phyloP scores from a whole-genome alignment of 2,329 filamentous ascomycete genomes.

The Penicillium carneum region DNA sequence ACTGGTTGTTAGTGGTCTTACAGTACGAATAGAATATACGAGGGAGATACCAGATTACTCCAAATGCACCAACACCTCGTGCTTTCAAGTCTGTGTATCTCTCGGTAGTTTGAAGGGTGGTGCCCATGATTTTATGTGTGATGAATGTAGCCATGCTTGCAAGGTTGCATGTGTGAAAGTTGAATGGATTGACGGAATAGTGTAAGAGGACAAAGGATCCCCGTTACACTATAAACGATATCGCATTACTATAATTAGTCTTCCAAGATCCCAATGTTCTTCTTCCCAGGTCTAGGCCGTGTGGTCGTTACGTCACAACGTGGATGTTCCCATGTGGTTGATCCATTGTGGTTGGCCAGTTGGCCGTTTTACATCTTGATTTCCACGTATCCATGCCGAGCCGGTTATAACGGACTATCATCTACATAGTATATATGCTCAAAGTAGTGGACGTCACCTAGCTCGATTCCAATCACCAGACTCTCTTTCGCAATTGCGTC shows the following conservation, averaged over 20 bases:
- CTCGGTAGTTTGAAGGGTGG: slow-evolving; percentile 6
- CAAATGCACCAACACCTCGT: slow-evolving; percentile 4
- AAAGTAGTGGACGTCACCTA: not conserved
- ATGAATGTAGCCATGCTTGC: slow-evolving; percentile 11
- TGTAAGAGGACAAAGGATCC: not conserved
- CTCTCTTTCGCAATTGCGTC: not conserved
- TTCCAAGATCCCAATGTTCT: not conserved
- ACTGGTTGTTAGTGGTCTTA: not conserved
- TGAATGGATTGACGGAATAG: not conserved
- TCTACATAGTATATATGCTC: too few relatives aligned
- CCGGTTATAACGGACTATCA: not conserved
- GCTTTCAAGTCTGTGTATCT: slow-evolving; percentile 12
- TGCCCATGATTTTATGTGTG: slow-evolving; percentile 13
- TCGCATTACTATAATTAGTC: not conserved
- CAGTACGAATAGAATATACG: not conserved
- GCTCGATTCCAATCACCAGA: not conserved
- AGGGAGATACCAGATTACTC: slow-evolving; percentile 12
- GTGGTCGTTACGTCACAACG: not conserved
- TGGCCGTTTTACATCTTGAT: not conserved
- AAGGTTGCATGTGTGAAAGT: not conserved
- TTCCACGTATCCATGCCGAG: not conserved
- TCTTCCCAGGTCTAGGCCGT: not conserved
- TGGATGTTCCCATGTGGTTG: not conserved
- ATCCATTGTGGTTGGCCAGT: not conserved
- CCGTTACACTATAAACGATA: not conserved